phyloP scores from a whole-genome alignment of 768 basidiomycete species.

The Crassisporium funariophilum region DNA sequence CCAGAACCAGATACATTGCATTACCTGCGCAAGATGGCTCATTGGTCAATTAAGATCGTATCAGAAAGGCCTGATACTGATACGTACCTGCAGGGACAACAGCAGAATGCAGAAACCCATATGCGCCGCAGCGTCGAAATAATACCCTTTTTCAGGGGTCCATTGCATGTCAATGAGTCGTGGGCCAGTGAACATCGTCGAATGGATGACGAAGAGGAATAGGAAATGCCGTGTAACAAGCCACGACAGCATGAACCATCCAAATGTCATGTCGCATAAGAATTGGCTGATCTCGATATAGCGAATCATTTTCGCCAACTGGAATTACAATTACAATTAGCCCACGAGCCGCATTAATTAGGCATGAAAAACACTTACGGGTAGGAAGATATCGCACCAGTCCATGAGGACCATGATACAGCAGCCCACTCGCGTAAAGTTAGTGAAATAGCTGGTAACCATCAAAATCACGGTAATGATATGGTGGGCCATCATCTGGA shows the following conservation, averaged over 20 bases:
- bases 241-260: constrained; percentile 86
- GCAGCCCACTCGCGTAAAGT: constrained; percentile 88
- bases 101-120: constrained; percentile 57
- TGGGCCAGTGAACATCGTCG: constrained; percentile 54
- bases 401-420: constrained; percentile 94
- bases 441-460: constrained; percentile 72
- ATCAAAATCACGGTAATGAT: constrained; percentile 85
- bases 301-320: constrained; percentile 94
- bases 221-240: constrained; percentile 85
- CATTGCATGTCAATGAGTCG: constrained; percentile 54
- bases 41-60: constrained; percentile 5
- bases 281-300: constrained; percentile 70
- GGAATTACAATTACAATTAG: constrained; percentile 9
- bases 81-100: constrained; percentile 58
- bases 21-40: constrained; percentile 42
- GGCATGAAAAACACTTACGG: constrained; percentile 54
- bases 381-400: constrained; percentile 88
- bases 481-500: constrained; percentile 97
- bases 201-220: constrained; percentile 72
- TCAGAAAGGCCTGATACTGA: not conserved
- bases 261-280: constrained; percentile 76
- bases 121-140: constrained; percentile 48
- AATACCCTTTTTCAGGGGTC: constrained; percentile 60
- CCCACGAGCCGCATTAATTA: not conserved
- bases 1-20: constrained; percentile 83